Evolutionary conservation across 768 basidiomycete genomes (phyloP), one percentile per base, ranked within the genome.

Genomic region (Cyathus striatus): DNA sequence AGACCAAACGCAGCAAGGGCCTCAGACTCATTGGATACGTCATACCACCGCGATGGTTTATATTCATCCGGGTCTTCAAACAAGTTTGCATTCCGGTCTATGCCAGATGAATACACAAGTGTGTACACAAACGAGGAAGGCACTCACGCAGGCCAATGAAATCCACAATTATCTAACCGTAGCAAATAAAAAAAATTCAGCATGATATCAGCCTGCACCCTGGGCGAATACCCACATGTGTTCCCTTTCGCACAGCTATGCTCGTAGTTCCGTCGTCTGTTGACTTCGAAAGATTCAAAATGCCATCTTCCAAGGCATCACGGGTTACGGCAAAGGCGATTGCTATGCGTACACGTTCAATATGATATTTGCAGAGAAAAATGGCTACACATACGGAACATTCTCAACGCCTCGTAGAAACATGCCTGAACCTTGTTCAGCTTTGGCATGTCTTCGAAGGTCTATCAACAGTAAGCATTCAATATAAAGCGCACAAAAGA

Each of bases 41-140:
- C 69, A 41, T 73, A 62, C 77, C 76, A 78, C 26, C 78, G 59
- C 1, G 73, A 75, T 1, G 76, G 78, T 38, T 62, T 66, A 60
- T 61, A 77, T 39, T 62, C 55, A n/a, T 68, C 55, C 1, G 76
- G 76, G 6, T 73, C 63, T 1, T 72, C 63, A 45, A 72, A 76
- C 48, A 75, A 72, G 10, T 70, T 60, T 2, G 73, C 64, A 43
- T 77, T 77, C 50, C 73, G 68, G 55, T 74, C 75, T 78, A 37
- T 13, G 33, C 21, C 17, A 12, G 13, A 13, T 37, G 37, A 42
- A n/a, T n/a, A 12, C 35, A n/a, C 35, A 34, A 16, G 5, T 9
- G 10, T 10, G n/a, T 10, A 9, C 26, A 36, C 17, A 35, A 16
- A 5, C 38, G 18, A 14, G n/a, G n/a, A n/a, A n/a, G n/a, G 21